phyloP scores from a whole-genome alignment of 495 filamentous ascomycete genomes.

The Cercophora scortea region DNA sequence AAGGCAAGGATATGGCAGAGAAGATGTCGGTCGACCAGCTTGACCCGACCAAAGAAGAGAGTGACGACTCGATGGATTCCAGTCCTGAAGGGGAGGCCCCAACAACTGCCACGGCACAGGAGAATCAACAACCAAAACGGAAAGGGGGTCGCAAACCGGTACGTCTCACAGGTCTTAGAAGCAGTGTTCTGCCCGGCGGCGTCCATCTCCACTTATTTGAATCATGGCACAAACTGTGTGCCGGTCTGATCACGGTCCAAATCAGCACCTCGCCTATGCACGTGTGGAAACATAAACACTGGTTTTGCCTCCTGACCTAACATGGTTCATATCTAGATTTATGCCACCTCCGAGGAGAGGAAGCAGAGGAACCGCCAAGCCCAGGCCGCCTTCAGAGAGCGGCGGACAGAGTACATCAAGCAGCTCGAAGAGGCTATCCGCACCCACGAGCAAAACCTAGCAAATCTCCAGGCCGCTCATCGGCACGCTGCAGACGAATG shows the following conservation, averaged over 20 bases:
- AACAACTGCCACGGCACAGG: constrained; percentile 26
- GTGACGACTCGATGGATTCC: constrained; percentile 48
- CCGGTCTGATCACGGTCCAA: not conserved
- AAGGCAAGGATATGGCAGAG: constrained; percentile 41
- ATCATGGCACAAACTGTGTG: no score
- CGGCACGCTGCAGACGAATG: constrained; percentile 94
- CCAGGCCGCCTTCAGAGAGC: constrained; percentile 92
- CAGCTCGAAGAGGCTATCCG: constrained; percentile 97
- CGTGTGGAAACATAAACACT: no score
- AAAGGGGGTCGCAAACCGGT: constrained; percentile 98
- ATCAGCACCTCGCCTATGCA: not conserved
- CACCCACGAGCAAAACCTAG: constrained; percentile 88
- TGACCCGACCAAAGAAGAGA: constrained; percentile 41
- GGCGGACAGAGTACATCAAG: constrained; percentile 98
- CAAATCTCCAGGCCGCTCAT: constrained; percentile 87
- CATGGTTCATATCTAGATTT: constrained; percentile 54
- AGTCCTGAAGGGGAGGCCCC: constrained; percentile 44
- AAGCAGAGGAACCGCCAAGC: constrained; percentile 97
- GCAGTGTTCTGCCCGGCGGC: not conserved
- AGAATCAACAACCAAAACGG: constrained; percentile 60
- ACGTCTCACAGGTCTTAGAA: constrained; percentile 29
- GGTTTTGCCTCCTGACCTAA: constrained; percentile 7
- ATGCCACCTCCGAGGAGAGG: constrained; percentile 95
- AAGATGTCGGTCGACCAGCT: constrained; percentile 55
- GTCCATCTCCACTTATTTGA: constrained; percentile 1